Conservation (phyloP, 2,329 filamentous ascomycete species). For the Colletotrichum lini region DNA sequence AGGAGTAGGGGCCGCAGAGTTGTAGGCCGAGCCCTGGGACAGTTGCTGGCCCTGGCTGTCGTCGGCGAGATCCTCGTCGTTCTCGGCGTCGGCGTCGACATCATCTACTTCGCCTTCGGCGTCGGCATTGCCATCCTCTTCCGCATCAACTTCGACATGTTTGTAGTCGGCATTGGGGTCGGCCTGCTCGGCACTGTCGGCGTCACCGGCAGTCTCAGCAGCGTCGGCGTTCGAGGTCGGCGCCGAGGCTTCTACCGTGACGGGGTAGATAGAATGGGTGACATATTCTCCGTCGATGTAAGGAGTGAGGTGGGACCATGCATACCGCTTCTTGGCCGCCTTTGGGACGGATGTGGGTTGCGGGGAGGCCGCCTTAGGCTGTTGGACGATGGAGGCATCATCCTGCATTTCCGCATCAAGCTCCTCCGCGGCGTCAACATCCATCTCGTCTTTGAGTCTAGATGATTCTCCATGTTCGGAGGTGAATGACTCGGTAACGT, state of each 20-base stretch:
- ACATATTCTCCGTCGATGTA: constrained; percentile 57
- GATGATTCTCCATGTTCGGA: not conserved
- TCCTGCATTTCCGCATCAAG: constrained; percentile 11
- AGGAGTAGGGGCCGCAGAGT: constrained; percentile 54
- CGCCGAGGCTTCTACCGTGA: constrained; percentile 46
- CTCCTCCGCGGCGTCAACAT: constrained; percentile 24
- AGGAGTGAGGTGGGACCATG: constrained; percentile 58
- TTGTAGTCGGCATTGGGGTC: constrained; percentile 37
- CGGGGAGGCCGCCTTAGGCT: constrained; percentile 41
- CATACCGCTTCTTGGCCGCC: constrained; percentile 41
- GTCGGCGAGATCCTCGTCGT: constrained; percentile 40
- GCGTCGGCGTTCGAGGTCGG: constrained; percentile 31
- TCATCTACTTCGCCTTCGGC: constrained; percentile 48
- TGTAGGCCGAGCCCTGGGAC: constrained; percentile 39
- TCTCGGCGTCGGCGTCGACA: constrained; percentile 41
- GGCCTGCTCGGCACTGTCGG: constrained; percentile 32
- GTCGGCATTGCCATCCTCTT: constrained; percentile 47
- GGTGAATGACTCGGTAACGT: constrained; percentile 13
- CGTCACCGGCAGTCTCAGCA: constrained; percentile 25
- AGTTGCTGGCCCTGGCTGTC: constrained; percentile 31
- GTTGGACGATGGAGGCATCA: not conserved
- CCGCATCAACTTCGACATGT: constrained; percentile 44
- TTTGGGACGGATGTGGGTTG: constrained; percentile 2
- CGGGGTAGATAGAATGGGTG: constrained; percentile 51
- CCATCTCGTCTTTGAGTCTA: constrained; percentile 28